Evolutionary conservation across 441 rosid species (phyloP), one percentile per base, ranked within the genome.

Genomic region (Populus hybrid): DNA sequence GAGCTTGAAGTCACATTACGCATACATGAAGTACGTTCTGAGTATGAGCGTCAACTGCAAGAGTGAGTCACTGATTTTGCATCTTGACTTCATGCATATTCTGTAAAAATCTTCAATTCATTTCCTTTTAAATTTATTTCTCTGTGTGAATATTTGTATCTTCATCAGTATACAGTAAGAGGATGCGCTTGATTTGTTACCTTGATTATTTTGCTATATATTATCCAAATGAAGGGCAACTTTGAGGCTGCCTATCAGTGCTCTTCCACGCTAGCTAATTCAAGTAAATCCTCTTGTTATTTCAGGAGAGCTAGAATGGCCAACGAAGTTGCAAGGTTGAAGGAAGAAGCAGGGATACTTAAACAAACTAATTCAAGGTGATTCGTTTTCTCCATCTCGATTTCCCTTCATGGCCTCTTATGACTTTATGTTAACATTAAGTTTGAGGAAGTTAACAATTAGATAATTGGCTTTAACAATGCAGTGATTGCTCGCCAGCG

Each of bases 1-100:
- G 99, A 96, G 77, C 94, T 94, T 78, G 99, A 97, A 90, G 93
- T 97, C 78, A 93, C 90, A 65, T 89, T 97, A 10, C 89, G 93
- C 75, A 95, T 97, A 30, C 93, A 93, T 78, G 98, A 94, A 92
- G 99, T 94, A 59, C 98, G 99, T 34, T 80, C 93, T 70, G 97
- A 89, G 75, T 92, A 96, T 79, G 98, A 90, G 81, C 93, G 95
- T 77, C 98, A 94, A 86, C 87, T 91, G 87, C 93, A 96, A 89
- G 99, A 91, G 98, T 96, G 85, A 88, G 99, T 87, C 74, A 77
- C 50, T 14, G 57, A 14, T 50, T 50, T 50, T 50, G 57, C 57
- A 14, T 50, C 20, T 5, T 16, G 1, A 14, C n/a, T 26, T 11
- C 66, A 40, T 40, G 69, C 23, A 36, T 20, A 34, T 42, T 63